phyloP scores from a whole-genome alignment of 2,329 filamentous ascomycete species.

The Cordyceps cicadae region DNA sequence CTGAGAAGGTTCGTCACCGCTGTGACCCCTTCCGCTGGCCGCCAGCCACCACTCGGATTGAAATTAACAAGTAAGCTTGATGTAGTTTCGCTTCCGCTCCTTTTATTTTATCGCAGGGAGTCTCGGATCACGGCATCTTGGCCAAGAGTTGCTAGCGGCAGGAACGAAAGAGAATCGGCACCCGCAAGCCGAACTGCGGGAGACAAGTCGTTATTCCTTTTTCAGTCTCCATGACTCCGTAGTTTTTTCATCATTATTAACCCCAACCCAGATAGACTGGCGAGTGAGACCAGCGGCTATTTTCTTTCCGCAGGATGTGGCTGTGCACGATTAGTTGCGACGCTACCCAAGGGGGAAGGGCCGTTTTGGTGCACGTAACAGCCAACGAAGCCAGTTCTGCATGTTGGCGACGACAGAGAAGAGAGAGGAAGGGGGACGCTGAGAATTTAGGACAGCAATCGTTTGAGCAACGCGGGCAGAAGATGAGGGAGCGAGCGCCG shows the following conservation, averaged over 20 bases:
- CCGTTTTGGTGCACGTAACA: not conserved
- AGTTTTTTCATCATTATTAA: not conserved
- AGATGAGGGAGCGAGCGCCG: not conserved
- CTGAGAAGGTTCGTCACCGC: not conserved
- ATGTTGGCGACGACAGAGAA: not conserved
- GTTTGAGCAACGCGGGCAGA: not conserved
- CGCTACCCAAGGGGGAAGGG: not conserved
- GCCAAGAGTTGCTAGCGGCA: conserved; percentile 6
- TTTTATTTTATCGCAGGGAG: not conserved
- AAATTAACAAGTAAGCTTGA: not conserved
- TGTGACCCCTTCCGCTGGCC: not conserved
- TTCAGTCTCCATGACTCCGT: not conserved
- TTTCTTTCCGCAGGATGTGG: not conserved
- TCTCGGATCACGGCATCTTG: conserved; percentile 11
- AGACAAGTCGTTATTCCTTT: not conserved
- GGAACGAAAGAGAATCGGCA: conserved; percentile 3
- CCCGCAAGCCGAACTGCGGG: not conserved
- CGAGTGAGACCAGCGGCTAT: not conserved
- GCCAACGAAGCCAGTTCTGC: not conserved
- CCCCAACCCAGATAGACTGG: not conserved
- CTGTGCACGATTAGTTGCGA: not conserved
- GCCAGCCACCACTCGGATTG: not conserved
- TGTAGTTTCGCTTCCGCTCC: not conserved
- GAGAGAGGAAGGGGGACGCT: not conserved
- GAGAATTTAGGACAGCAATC: not conserved